phyloP scores from a whole-genome alignment of 441 rosid genomes.

The Arabidopsis lyrata region DNA sequence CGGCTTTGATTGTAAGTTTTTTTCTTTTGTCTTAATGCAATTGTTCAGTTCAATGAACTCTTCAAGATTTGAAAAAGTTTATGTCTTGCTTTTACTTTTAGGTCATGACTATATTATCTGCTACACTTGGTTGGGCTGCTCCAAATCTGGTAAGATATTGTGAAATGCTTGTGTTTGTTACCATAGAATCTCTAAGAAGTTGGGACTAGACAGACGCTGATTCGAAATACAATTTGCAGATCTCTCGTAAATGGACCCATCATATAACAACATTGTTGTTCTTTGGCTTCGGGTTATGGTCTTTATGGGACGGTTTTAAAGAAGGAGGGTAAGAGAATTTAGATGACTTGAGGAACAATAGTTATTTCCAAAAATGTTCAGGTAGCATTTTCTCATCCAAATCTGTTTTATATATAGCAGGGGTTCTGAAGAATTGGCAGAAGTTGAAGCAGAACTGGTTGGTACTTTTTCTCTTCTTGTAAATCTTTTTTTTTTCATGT shows the following conservation, averaged over 20 bases:
- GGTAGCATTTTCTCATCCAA: neutral
- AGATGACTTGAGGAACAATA: neutral
- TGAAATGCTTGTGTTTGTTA: slow-evolving; percentile 19
- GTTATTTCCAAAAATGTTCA: neutral
- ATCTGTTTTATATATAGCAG: slow-evolving; percentile 47
- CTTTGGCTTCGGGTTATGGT: slow-evolving; percentile 87
- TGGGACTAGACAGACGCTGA: neutral
- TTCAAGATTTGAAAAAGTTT: neutral
- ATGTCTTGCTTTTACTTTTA: slow-evolving; percentile 36
- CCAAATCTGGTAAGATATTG: slow-evolving; percentile 80
- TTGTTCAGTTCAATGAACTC: neutral
- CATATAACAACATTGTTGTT: slow-evolving; percentile 81
- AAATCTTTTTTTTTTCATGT: neutral
- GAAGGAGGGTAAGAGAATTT: slow-evolving; percentile 61
- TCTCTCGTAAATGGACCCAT: slow-evolving; percentile 92
- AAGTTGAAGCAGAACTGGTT: slow-evolving; percentile 94
- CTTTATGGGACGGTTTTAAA: slow-evolving; percentile 85
- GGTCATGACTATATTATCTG: slow-evolving; percentile 95
- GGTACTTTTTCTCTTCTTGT: slow-evolving; percentile 32
- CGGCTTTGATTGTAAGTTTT: slow-evolving; percentile 72
- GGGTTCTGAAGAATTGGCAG: slow-evolving; percentile 83
- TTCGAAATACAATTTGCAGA: slow-evolving; percentile 48
- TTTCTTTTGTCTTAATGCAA: neutral
- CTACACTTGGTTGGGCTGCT: slow-evolving; percentile 87
- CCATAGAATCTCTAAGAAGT: neutral